phyloP scores from a whole-genome alignment of 257 asterid genomes.

The Scutellaria barbata region DNA sequence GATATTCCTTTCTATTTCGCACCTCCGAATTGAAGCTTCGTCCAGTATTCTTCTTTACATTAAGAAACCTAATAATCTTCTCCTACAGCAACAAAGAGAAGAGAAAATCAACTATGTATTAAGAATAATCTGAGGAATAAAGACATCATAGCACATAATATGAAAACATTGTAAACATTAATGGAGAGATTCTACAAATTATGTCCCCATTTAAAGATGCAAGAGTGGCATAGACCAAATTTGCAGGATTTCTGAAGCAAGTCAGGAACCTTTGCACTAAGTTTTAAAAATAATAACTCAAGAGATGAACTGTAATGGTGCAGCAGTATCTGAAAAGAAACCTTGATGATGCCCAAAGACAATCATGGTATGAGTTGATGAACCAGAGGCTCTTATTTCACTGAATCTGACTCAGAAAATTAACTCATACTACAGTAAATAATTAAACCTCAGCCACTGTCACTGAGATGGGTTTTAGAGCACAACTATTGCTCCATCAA shows the following conservation, averaged over 20 bases:
- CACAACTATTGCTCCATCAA: background rate
- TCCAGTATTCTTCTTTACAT: constrained; percentile 69
- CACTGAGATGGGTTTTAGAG: constrained; percentile 6
- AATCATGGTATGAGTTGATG: background rate
- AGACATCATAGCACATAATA: constrained; percentile 4
- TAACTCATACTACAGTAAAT: constrained; percentile 3
- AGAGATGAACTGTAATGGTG: constrained; percentile 6
- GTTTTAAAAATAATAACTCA: constrained; percentile 6
- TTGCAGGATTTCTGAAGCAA: background rate
- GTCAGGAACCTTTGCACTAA: background rate
- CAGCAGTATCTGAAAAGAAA: background rate
- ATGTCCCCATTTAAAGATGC: background rate
- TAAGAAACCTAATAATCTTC: constrained; percentile 69
- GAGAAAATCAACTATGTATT: background rate
- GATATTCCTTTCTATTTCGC: constrained; percentile 89
- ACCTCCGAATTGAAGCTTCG: constrained; percentile 93
- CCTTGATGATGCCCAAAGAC: no score
- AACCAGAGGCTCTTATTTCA: background rate
- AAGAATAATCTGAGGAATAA: constrained; percentile 23
- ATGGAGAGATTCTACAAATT: constrained; percentile 8
- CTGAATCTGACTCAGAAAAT: constrained; percentile 4
- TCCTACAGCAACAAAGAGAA: constrained; percentile 52
- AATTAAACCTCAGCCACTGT: constrained; percentile 1
- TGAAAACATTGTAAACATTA: background rate
- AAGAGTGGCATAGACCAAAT: background rate